Evolutionary conservation across 169 alveolate species (phyloP).

Genomic region (Plasmodium gaboni): DNA sequence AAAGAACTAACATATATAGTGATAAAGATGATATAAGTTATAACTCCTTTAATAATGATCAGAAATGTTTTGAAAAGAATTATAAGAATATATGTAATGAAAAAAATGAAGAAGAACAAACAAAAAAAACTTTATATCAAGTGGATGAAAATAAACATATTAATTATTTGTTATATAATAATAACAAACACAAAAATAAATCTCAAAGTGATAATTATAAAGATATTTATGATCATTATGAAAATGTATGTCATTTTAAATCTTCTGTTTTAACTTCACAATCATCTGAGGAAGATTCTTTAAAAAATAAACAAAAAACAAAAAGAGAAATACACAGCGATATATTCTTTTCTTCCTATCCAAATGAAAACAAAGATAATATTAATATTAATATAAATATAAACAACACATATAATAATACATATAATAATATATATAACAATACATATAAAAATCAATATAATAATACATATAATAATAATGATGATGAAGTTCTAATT

Average conservation of each 20-base stretch:
- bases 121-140: not conserved
- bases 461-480: too few relatives aligned
- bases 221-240: not conserved
- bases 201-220: not conserved
- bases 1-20: too few relatives aligned
- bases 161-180: not conserved
- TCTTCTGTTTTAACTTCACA: not conserved
- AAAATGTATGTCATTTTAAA: not conserved
- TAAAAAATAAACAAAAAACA: not conserved
- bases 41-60: not conserved
- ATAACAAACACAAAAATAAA: not conserved
- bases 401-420: too few relatives aligned
- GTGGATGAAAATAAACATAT: not conserved
- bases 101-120: too few relatives aligned
- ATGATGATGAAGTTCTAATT: too few relatives aligned
- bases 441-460: too few relatives aligned
- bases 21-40: constrained; percentile 1
- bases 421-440: too few relatives aligned
- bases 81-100: not conserved
- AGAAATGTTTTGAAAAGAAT: not conserved
- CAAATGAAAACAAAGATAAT: too few relatives aligned
- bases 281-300: not conserved
- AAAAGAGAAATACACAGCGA: too few relatives aligned
- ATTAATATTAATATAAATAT: too few relatives aligned
- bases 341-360: too few relatives aligned